A percentile compares a stretch with the other conserved stretches of the same genome.
These are phyloP conservation scores for Setaria italica DNA, from an alignment of 202 grass and related monocot genomes.

Conservation along the genomic window DNA sequence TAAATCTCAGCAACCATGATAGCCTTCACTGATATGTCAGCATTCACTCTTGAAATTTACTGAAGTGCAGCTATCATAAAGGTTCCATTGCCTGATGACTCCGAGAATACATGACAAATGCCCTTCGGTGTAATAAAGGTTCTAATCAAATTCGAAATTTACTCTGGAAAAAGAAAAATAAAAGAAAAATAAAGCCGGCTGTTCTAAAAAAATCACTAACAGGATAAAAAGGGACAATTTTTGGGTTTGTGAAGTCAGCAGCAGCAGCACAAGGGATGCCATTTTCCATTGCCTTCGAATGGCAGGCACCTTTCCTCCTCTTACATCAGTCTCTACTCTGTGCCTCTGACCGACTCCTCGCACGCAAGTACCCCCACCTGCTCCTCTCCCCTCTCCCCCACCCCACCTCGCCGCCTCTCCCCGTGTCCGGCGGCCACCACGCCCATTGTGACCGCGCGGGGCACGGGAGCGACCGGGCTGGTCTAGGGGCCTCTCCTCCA, in stretches of 20 bases:
- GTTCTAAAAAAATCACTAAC: too few species aligned
- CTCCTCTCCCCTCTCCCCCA: not conserved
- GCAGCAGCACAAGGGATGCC: too few species aligned
- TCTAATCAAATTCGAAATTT: too few species aligned
- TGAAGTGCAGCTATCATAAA: too few species aligned
- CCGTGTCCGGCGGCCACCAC: slow-evolving; percentile 19
- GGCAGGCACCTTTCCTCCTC: not conserved
- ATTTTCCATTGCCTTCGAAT: not conserved
- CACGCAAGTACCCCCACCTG: slow-evolving; percentile 10
- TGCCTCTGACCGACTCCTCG: not conserved
- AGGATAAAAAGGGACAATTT: not conserved
- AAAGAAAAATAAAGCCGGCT: too few species aligned
- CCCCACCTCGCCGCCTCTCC: not conserved
- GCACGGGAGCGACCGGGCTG: not conserved
- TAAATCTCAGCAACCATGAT: too few species aligned
- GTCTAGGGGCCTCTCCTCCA: not conserved
- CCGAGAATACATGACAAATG: too few species aligned
- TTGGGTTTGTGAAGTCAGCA: not conserved
- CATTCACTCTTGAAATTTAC: too few species aligned
- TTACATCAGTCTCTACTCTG: not conserved
- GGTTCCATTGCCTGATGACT: too few species aligned
- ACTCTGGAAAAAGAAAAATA: too few species aligned
- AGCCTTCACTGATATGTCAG: too few species aligned
- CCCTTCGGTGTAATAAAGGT: too few species aligned
- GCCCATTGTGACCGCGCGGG: slow-evolving; percentile 17